Evolutionary conservation across 2,329 filamentous ascomycete species (phyloP).

Genomic region (Chaetomiaceae sp.): DNA sequence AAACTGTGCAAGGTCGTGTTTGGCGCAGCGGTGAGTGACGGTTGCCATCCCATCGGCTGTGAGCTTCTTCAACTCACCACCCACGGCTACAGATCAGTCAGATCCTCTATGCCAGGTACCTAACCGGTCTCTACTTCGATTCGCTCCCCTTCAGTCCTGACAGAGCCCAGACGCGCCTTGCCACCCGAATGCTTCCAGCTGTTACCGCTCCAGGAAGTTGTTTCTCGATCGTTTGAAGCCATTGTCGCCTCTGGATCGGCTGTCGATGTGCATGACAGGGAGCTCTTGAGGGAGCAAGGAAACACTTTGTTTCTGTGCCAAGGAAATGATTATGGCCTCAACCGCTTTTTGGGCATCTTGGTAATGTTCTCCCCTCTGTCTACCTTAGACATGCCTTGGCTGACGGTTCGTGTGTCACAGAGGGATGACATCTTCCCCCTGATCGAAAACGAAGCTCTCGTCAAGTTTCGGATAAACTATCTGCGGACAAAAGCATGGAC

Average conservation of each 20-base stretch:
- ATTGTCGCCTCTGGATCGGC: constrained; percentile 3
- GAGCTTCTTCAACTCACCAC: neutral
- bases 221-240: constrained; percentile 15
- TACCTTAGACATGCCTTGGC: neutral
- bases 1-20: constrained; percentile 20
- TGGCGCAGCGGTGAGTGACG: constrained; percentile 17
- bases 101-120: constrained; percentile 21
- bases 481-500: constrained; percentile 3
- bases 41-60: too few relatives aligned
- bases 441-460: constrained; percentile 18
- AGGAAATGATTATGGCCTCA: constrained; percentile 8
- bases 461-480: constrained; percentile 21
- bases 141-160: neutral
- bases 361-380: constrained; percentile 2
- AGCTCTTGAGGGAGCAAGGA: constrained; percentile 9
- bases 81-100: constrained; percentile 19
- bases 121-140: neutral
- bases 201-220: constrained; percentile 6
- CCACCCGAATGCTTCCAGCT: constrained; percentile 18
- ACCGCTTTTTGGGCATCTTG: constrained; percentile 17
- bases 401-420: constrained; percentile 5
- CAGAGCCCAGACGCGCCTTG: constrained; percentile 12
- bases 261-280: constrained; percentile 10
- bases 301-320: constrained; percentile 16
- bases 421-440: constrained; percentile 20